A percentile compares a stretch with the other conserved stretches of the same genome.
These are phyloP conservation scores for Mortierella sp. DNA, from an alignment of 371 early-diverging fungal genomes.

Conservation along the genomic window DNA sequence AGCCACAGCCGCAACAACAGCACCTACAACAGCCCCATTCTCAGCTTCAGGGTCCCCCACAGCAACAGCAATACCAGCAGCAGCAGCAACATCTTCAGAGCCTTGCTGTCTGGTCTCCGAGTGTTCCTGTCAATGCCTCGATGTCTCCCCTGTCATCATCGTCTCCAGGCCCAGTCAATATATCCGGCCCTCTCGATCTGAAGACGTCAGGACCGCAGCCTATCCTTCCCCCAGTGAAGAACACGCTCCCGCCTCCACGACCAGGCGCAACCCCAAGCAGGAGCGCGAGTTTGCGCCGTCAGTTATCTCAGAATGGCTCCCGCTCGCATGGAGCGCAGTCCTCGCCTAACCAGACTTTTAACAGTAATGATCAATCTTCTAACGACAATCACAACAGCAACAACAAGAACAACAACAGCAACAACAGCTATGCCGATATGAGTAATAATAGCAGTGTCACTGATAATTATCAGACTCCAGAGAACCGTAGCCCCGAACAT, in stretches of 20 bases:
- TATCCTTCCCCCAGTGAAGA: constrained; percentile 36
- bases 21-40: constrained; percentile 9
- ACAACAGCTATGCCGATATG: constrained; percentile 1
- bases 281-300: constrained; percentile 35
- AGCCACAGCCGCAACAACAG: background rate
- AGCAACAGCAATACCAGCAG: constrained; percentile 23
- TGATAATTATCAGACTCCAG: no score
- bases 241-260: constrained; percentile 31
- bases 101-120: constrained; percentile 45
- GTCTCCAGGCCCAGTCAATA: constrained; percentile 13
- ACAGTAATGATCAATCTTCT: constrained; percentile 1
- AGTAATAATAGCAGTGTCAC: no score
- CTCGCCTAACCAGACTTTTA: constrained; percentile 18
- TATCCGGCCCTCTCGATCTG: constrained; percentile 52
- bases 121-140: constrained; percentile 25
- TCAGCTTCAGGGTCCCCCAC: constrained; percentile 16
- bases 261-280: constrained; percentile 14
- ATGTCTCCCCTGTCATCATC: constrained; percentile 11
- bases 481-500: constrained; percentile 1
- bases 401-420: constrained; percentile 1
- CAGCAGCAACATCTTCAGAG: constrained; percentile 23
- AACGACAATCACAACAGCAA: background rate
- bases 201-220: constrained; percentile 39
- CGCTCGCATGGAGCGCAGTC: constrained; percentile 16
- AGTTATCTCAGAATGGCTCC: constrained; percentile 27